Percentiles rank a stretch among this genome's conserved stretches.
These are phyloP conservation scores for Favolaschia claudopus DNA, from an alignment of 768 basidiomycete species.

Conservation along the genomic window DNA sequence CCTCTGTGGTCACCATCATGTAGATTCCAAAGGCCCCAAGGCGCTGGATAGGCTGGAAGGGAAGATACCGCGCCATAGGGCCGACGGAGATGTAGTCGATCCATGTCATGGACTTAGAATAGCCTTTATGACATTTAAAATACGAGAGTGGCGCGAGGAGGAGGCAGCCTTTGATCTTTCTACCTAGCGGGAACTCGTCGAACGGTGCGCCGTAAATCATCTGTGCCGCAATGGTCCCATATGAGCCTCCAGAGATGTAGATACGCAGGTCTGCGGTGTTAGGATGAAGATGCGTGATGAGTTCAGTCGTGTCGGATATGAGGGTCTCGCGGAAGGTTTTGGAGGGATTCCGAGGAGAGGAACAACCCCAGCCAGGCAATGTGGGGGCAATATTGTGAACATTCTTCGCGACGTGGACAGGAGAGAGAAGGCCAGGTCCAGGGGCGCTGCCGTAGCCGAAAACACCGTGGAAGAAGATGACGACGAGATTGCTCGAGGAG, in stretches of 20 bases:
- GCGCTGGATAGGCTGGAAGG: constrained; percentile 45
- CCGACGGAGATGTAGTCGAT: constrained; percentile 54
- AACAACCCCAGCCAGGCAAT: constrained; percentile 66
- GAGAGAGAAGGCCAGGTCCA: constrained; percentile 35
- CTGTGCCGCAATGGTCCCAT: constrained; percentile 62
- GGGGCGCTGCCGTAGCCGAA: constrained; percentile 58
- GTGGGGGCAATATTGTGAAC: constrained; percentile 59
- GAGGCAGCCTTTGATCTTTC: constrained; percentile 53
- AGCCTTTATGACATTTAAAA: constrained; percentile 52
- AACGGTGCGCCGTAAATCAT: constrained; percentile 62
- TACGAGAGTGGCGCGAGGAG: constrained; percentile 57
- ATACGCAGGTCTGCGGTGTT: constrained; percentile 47
- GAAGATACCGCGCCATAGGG: constrained; percentile 50
- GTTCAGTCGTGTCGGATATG: constrained; percentile 50
- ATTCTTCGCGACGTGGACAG: constrained; percentile 44
- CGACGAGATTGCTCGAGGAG: constrained; percentile 52
- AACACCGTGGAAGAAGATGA: constrained; percentile 64
- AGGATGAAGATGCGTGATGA: constrained; percentile 61
- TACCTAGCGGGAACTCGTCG: constrained; percentile 58
- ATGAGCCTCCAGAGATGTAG: constrained; percentile 61
- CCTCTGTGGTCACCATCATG: constrained; percentile 44
- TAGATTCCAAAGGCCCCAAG: constrained; percentile 41
- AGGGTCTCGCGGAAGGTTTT: constrained; percentile 49
- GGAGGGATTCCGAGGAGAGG: constrained; percentile 47
- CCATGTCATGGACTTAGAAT: constrained; percentile 55